These are phyloP conservation scores for Penicillium crustosum DNA, from an alignment of 2,329 filamentous ascomycete species.

Conservation along the genomic window DNA sequence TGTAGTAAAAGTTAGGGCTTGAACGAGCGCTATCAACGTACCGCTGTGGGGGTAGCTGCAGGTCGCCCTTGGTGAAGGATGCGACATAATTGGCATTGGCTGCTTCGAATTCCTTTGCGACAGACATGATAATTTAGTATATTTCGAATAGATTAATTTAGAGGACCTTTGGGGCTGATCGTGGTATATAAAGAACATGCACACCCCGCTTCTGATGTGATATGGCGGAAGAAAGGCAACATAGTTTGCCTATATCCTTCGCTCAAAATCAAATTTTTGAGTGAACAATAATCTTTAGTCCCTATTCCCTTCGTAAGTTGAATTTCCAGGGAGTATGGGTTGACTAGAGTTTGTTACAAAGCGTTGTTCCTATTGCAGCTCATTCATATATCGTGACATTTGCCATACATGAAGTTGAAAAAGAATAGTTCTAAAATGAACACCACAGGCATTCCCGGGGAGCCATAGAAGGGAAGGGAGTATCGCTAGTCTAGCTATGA, in stretches of 20 bases:
- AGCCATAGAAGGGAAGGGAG: neutral
- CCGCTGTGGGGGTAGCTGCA: constrained; percentile 66
- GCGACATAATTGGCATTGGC: constrained; percentile 60
- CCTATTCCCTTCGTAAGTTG: neutral
- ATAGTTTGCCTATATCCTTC: neutral
- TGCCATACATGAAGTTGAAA: neutral
- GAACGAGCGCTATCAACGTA: constrained; percentile 36
- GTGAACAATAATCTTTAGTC: neutral
- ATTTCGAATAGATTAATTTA: neutral
- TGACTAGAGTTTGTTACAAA: neutral
- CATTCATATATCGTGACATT: neutral
- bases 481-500: neutral
- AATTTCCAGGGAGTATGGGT: neutral
- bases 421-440: neutral
- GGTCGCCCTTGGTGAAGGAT: constrained; percentile 64
- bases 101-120: constrained; percentile 52
- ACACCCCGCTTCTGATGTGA: constrained; percentile 15
- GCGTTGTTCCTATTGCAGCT: neutral
- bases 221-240: neutral
- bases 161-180: constrained; percentile 4
- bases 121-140: constrained; percentile 23
- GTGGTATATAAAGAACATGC: constrained; percentile 10
- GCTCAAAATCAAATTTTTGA: neutral
- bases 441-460: neutral
- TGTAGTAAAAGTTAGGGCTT: neutral